Conservation (phyloP, 2,329 filamentous ascomycete species). For the Cytospora schulzeri region DNA sequence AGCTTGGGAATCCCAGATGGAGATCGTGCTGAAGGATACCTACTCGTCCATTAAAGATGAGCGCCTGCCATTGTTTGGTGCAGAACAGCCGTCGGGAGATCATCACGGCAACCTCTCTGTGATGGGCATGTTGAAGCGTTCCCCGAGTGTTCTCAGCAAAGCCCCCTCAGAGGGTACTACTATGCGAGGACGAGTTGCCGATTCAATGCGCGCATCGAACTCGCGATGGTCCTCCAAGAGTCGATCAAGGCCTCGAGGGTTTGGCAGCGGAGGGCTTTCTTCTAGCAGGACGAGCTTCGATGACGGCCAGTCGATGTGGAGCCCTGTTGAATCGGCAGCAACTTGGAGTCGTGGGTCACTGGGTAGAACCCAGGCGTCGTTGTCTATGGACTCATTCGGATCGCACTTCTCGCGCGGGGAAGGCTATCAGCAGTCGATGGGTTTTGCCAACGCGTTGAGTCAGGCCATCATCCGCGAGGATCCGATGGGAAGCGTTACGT, state of each 20-base stretch:
- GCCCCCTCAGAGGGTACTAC: conserved; percentile 81
- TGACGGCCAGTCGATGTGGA: conserved; percentile 88
- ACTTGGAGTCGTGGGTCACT: conserved; percentile 95
- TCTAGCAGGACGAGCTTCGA: conserved; percentile 95
- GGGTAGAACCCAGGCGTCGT: conserved; percentile 85
- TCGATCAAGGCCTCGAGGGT: conserved; percentile 75
- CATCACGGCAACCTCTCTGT: conserved; percentile 66
- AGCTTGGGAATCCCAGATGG: conserved; percentile 86
- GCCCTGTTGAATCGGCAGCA: conserved; percentile 80
- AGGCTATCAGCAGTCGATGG: conserved; percentile 90
- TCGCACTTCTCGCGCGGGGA: conserved; percentile 75
- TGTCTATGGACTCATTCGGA: conserved; percentile 89
- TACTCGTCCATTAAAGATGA: conserved; percentile 88
- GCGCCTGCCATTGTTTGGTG: conserved; percentile 82
- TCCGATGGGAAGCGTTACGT: conserved; percentile 50
- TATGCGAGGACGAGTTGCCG: conserved; percentile 68
- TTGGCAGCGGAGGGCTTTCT: conserved; percentile 78
- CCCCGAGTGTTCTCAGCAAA: conserved; percentile 89
- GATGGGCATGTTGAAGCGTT: conserved; percentile 77
- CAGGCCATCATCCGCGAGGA: conserved; percentile 96
- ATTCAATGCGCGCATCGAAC: conserved; percentile 54
- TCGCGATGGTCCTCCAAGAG: conserved; percentile 84
- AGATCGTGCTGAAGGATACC: conserved; percentile 88
- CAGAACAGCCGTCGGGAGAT: conserved; percentile 49
- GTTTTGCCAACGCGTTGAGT: conserved; percentile 93